Evolutionary conservation across 345 rosid species (phyloP).

Genomic region (Brassica carinata): DNA sequence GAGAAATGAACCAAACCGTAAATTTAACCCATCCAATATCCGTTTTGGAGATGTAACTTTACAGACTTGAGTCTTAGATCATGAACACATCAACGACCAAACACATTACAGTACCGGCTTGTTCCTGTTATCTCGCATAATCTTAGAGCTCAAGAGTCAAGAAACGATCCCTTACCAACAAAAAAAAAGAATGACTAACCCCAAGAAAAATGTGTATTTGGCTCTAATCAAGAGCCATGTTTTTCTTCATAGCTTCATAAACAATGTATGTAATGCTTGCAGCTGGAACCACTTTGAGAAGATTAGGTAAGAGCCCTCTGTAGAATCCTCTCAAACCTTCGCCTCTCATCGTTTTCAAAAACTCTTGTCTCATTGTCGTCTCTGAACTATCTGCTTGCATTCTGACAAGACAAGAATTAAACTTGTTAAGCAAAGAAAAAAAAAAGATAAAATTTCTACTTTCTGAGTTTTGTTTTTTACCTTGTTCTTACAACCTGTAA

Average conservation of each 20-base stretch:
- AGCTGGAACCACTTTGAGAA: constrained; percentile 74
- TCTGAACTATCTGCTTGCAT: constrained; percentile 84
- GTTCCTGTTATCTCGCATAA: constrained; percentile 24
- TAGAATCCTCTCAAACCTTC: constrained; percentile 93
- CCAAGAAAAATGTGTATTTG: constrained; percentile 18
- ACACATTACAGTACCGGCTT: constrained; percentile 8
- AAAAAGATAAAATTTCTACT: not conserved
- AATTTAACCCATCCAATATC: not conserved
- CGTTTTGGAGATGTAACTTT: constrained; percentile 17
- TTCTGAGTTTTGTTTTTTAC: constrained; percentile 38
- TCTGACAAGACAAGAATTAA: constrained; percentile 45
- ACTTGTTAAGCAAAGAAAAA: constrained; percentile 9
- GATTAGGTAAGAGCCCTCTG: constrained; percentile 92
- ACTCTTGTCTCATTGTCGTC: constrained; percentile 80
- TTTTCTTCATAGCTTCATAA: constrained; percentile 93
- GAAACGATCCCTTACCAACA: constrained; percentile 17
- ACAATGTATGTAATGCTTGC: constrained; percentile 67
- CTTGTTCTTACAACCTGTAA: constrained; percentile 97
- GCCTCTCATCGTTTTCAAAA: constrained; percentile 70
- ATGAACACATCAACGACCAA: constrained; percentile 29
- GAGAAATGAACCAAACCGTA: not conserved
- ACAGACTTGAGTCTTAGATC: constrained; percentile 20
- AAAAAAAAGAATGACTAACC: constrained; percentile 24
- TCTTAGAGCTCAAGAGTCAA: constrained; percentile 26
- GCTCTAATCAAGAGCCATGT: constrained; percentile 64